Base-by-base conservation (phyloP, 2,329 filamentous ascomycete genomes). In the Epichloe brachyelytri region DNA sequence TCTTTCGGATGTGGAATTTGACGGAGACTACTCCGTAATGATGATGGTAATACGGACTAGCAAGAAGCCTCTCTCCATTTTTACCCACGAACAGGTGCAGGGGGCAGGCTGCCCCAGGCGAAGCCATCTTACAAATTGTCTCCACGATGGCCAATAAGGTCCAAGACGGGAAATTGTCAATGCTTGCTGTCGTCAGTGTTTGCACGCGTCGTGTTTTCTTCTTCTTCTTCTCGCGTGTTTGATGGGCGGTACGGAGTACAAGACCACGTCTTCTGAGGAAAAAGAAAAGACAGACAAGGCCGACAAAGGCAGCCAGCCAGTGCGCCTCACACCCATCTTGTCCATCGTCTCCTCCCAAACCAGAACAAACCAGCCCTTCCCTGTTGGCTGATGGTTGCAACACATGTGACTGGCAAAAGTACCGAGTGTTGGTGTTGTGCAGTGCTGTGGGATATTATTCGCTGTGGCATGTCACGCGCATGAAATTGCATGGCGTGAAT, bases 101-200 rank as follows among this genome's bases (percentile, higher is more conserved):
- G 48, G 48, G 48, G 8, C 3, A 40, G 48, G 8, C 26, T 30
- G 48, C 30, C 44, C 39, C 39, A 12, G 45, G 33, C 39, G 33
- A 30, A 10, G 38, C 45, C 45, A 43, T 48, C 36, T 51, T 43
- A 34, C 22, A 26, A 26, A 41, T 20, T 26, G 33, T 43, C 43
- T 15, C 39, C 30, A 37, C 39, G 14, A 22, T 14, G 39, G 22
- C 41, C 48, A 50, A 50, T 46, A 30, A 17, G 30, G 26, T 6
- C 36, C 38, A 34, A 37, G 44, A 17, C 22, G 45, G 36, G 49
- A 51, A 47, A 51, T 51, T 51, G 44, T 37, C 38, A 34, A 19
- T 43, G 47, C 37, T 17, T 26, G 37, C 17, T 30, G 39, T 34
- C 22, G 20, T 44, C 43, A 44, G 26, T 26, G 11, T 44, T 26